Evolutionary conservation across 805 yeast species (phyloP), one percentile per base, ranked within the genome.

Genomic region (Tetrapisispora taiwanensis): DNA sequence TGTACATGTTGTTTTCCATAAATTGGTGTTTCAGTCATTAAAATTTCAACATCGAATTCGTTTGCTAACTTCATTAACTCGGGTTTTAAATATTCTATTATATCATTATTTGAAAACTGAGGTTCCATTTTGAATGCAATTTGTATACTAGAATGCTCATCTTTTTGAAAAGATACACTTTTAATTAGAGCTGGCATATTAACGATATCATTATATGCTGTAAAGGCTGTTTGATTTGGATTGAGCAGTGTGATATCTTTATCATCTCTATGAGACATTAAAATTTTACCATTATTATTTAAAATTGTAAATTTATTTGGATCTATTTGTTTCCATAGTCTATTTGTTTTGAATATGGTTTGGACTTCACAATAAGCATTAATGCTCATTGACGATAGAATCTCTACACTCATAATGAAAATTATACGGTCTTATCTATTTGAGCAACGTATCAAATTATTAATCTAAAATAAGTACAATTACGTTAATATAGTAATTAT

Each of bases 21-120:
- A 17, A 35, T 35, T 19, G 44, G 42, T 14, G 46, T 39, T 34
- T 39, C 31, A 8, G 53, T 43, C 3, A 54, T 43, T 5, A 50
- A 42, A 8, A 52, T 46, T 26, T 55, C 60, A 12, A 55, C 49
- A 15, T 51, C 47, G 30, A 52, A 49, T 35, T 49, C 50, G 4
- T 42, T 30, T 4, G 56, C 45, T 14, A 55, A 33, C 30, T 24
- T 24, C 5, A 51, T 30, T 24, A 35, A 27, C 7, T 43, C 37
- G n/a, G 45, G 37, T 20, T 42, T 17, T 19, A 43, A 41, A 22
- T 39, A 45, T 12, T 39, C 30, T n/a, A 48, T 27, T 8, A 38
- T 24, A 1, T 24, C 33, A n/a, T 26, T 13, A 4, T 12, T 19
- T 15, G 37, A 19, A 5, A 30, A 13, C 2, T 15, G 13, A 7